Conservation (phyloP, 164 flowering plant genomes). For the Aristolochia contorta region DNA sequence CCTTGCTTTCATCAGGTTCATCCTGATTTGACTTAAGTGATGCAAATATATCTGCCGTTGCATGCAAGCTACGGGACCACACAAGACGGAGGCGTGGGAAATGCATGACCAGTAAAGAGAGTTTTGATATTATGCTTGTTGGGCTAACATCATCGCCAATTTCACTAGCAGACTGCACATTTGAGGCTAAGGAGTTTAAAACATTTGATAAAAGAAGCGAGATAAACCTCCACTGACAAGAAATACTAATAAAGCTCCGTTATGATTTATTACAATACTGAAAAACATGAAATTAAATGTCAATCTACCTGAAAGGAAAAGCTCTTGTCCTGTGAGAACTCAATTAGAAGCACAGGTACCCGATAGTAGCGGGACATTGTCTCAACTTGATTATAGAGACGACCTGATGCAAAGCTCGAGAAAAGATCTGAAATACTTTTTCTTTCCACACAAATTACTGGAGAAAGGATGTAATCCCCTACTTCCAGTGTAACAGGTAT, state of each 20-base stretch:
- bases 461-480: constrained; percentile 96
- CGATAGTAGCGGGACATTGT: constrained; percentile 83
- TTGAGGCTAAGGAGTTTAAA: too few relatives aligned
- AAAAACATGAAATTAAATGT: too few relatives aligned
- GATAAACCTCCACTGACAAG: too few relatives aligned
- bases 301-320: constrained; percentile 88
- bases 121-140: constrained; percentile 76
- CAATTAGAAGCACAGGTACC: constrained; percentile 91
- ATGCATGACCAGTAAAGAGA: constrained; percentile 80
- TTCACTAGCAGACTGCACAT: constrained; percentile 87
- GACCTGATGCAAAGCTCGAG: constrained; percentile 87
- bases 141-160: constrained; percentile 94
- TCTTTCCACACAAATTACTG: constrained; percentile 88
- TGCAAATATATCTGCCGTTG: constrained; percentile 93
- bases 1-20: constrained; percentile 85
- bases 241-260: too few relatives aligned
- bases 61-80: constrained; percentile 98
- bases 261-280: not conserved
- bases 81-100: constrained; percentile 90
- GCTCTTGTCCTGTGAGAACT: constrained; percentile 96
- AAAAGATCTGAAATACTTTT: constrained; percentile 95
- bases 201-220: too few relatives aligned
- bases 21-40: constrained; percentile 92
- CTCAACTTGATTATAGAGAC: constrained; percentile 89
- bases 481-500: constrained; percentile 92